These are phyloP conservation scores for Aspergillus novoparasiticus DNA, from an alignment of 2,329 filamentous ascomycete genomes.

Conservation along the genomic window DNA sequence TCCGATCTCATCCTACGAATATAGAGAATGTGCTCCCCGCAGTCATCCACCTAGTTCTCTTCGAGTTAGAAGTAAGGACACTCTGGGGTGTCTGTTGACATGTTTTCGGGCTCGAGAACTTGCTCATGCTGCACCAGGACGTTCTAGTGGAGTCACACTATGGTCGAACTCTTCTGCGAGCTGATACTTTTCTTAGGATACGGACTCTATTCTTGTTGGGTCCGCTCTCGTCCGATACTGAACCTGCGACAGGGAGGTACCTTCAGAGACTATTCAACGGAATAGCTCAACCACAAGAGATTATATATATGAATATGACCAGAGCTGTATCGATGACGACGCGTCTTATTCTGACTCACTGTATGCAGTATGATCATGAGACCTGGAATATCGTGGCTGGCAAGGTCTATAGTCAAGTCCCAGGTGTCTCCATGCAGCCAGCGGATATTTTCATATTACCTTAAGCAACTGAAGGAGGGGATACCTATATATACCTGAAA, in stretches of 20 bases:
- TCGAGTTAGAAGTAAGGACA: background rate
- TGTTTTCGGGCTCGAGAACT: background rate
- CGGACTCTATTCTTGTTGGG: background rate
- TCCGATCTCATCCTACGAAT: background rate
- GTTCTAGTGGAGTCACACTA: background rate
- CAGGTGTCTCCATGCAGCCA: background rate
- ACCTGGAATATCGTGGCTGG: background rate
- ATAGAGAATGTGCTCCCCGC: background rate
- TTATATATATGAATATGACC: background rate
- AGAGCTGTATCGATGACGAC: background rate
- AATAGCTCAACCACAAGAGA: background rate
- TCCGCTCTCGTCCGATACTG: background rate
- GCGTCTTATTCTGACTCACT: background rate
- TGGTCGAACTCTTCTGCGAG: background rate
- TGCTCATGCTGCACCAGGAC: background rate
- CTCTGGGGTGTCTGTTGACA: background rate
- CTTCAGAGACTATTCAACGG: background rate
- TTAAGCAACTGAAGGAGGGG: background rate
- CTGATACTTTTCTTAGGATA: background rate
- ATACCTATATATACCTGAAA: background rate
- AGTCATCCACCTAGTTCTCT: background rate
- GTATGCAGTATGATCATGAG: background rate
- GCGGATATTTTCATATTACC: background rate
- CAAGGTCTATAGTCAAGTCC: background rate
- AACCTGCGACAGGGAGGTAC: background rate